Conservation (phyloP, 1,139 yeast species). For the Magnusiomyces tetraspermus region DNA sequence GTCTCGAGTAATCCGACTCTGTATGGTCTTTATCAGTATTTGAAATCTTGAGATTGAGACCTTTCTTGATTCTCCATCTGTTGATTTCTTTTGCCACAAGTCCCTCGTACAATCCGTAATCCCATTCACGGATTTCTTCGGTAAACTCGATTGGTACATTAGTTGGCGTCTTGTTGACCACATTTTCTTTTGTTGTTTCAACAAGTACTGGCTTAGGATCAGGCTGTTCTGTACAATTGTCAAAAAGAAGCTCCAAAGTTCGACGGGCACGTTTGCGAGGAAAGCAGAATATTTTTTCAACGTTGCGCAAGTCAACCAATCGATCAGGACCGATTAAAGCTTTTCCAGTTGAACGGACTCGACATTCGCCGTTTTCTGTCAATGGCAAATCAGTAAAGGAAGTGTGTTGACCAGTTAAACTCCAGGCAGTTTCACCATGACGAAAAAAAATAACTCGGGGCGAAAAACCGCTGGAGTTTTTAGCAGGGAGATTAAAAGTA, state of each 20-base stretch:
- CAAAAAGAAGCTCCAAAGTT: conserved; percentile 51
- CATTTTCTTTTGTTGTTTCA: conserved; percentile 13
- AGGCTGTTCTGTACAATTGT: conserved; percentile 39
- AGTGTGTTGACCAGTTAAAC: conserved; percentile 84
- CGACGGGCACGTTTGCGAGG: conserved; percentile 74
- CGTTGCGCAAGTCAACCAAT: conserved; percentile 52
- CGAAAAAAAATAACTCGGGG: conserved; percentile 78
- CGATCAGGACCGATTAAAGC: conserved; percentile 53
- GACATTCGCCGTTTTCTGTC: conserved; percentile 67
- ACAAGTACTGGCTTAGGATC: conserved; percentile 15
- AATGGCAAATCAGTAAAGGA: conserved; percentile 72
- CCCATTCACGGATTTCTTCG: conserved; percentile 84
- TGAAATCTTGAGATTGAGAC: neutral
- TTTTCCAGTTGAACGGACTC: conserved; percentile 66
- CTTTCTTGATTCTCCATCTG: conserved; percentile 54
- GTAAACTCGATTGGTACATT: conserved; percentile 23
- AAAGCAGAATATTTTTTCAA: conserved; percentile 61
- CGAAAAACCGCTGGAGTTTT: conserved; percentile 25
- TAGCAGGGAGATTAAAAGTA: neutral
- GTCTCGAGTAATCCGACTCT: neutral
- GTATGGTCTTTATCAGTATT: neutral
- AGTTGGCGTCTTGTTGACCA: neutral
- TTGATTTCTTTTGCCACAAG: conserved; percentile 57
- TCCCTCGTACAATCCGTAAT: conserved; percentile 93
- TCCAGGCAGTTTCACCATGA: conserved; percentile 93